phyloP scores from a whole-genome alignment of 192 early-diverging fungal genomes.

The Backusella circina region DNA sequence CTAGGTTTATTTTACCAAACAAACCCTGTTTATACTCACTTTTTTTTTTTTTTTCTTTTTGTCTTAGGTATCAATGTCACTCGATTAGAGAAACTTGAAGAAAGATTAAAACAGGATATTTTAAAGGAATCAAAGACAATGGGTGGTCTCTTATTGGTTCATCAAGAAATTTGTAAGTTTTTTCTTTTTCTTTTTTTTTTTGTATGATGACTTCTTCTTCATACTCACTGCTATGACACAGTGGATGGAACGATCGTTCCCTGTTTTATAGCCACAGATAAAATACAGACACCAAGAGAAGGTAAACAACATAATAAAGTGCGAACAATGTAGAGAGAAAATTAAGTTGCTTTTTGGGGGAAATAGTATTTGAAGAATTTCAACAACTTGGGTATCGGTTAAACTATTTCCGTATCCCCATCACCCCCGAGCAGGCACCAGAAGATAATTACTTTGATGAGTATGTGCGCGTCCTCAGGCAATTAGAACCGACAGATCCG shows the following conservation, averaged over 20 bases:
- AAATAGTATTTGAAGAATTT: slow-evolving; percentile 46
- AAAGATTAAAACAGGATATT: slow-evolving; percentile 56
- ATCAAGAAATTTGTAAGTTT: slow-evolving; percentile 50
- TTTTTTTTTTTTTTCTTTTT: no score
- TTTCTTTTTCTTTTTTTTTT: no score
- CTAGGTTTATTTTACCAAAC: no score
- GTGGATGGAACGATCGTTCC: slow-evolving; percentile 47
- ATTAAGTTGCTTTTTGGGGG: neutral
- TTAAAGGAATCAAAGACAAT: slow-evolving; percentile 39
- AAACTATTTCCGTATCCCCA: slow-evolving; percentile 56
- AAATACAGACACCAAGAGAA: slow-evolving; percentile 54
- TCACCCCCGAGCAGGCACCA: slow-evolving; percentile 55
- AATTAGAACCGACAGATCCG: slow-evolving; percentile 32
- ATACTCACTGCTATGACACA: neutral
- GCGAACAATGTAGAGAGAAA: neutral
- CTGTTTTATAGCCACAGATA: slow-evolving; percentile 53
- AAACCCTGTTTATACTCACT: no score
- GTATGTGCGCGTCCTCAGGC: slow-evolving; percentile 48
- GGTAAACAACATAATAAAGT: slow-evolving; percentile 24
- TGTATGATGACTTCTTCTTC: neutral
- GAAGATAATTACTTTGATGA: slow-evolving; percentile 61
- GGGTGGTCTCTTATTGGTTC: slow-evolving; percentile 55
- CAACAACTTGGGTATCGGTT: slow-evolving; percentile 44
- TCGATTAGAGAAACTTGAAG: slow-evolving; percentile 58
- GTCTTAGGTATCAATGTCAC: slow-evolving; percentile 46